These are phyloP conservation scores for Xerocomellus intermedius DNA, from an alignment of 768 basidiomycete species.

Conservation along the genomic window DNA sequence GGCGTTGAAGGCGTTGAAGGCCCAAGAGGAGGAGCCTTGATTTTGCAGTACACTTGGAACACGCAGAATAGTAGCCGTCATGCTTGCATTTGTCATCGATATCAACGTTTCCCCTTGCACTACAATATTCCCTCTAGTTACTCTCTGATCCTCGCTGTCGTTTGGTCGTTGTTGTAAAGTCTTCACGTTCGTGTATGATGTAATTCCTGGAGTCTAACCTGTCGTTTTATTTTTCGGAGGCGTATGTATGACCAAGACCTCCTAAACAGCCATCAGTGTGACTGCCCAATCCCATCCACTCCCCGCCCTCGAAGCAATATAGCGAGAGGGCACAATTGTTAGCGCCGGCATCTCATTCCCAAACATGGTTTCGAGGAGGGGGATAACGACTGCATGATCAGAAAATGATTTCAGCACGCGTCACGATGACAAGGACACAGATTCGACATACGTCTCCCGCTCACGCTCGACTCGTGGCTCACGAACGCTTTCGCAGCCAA, in stretches of 20 bases:
- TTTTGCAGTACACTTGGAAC: neutral
- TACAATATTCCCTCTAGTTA: conserved; percentile 6
- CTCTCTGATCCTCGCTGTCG: neutral
- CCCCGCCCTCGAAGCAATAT: conserved; percentile 22
- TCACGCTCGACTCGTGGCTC: conserved; percentile 2
- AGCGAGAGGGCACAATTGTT: conserved; percentile 23
- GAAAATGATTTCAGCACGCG: neutral
- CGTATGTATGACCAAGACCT: neutral
- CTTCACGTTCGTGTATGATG: conserved; percentile 1
- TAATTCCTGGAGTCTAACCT: neutral
- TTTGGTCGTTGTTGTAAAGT: neutral
- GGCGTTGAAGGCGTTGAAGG: conserved; percentile 73
- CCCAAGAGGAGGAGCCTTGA: conserved; percentile 52
- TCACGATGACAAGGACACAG: neutral
- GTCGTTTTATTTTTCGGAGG: neutral
- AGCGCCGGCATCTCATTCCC: conserved; percentile 25
- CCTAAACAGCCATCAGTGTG: conserved; percentile 29
- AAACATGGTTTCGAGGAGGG: conserved; percentile 24
- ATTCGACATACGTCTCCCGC: conserved; percentile 18
- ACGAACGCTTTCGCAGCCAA: conserved; percentile 29
- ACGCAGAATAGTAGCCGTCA: neutral
- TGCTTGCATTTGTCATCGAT: conserved; percentile 16
- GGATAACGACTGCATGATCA: conserved; percentile 12
- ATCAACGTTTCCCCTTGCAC: neutral
- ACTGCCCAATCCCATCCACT: conserved; percentile 29